Evolutionary conservation across 192 early-diverging fungal genomes (phyloP).

Genomic region (Entophlyctis luteolus): DNA sequence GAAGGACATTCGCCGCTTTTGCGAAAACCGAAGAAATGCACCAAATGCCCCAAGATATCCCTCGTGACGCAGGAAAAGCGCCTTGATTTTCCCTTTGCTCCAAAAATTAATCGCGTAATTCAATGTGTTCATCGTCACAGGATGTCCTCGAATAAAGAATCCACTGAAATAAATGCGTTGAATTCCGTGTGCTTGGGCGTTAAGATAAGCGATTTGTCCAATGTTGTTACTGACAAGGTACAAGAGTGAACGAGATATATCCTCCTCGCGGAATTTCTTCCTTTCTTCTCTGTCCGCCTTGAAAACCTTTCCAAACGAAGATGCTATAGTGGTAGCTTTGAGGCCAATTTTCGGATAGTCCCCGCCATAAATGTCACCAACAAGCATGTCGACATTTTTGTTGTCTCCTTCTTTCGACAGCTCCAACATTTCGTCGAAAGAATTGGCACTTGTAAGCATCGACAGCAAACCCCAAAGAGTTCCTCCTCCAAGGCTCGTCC

Average conservation of each 20-base stretch:
- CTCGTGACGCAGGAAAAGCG: slow-evolving; percentile 94
- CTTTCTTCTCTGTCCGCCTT: slow-evolving; percentile 69
- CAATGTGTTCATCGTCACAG: slow-evolving; percentile 94
- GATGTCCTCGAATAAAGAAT: slow-evolving; percentile 94
- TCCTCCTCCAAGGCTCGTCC: slow-evolving; percentile 77
- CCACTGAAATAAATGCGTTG: slow-evolving; percentile 93
- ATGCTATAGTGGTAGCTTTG: slow-evolving; percentile 89
- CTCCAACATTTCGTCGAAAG: slow-evolving; percentile 80
- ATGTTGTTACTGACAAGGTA: slow-evolving; percentile 99
- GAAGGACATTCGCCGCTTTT: slow-evolving; percentile 53
- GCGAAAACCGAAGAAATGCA: slow-evolving; percentile 60
- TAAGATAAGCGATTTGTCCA: slow-evolving; percentile 97
- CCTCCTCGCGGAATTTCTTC: slow-evolving; percentile 65
- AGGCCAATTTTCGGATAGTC: slow-evolving; percentile 86
- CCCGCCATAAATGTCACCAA: slow-evolving; percentile 88
- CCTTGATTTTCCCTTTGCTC: slow-evolving; percentile 92
- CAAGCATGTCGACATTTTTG: slow-evolving; percentile 70
- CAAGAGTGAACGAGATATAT: slow-evolving; percentile 84
- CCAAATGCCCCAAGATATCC: slow-evolving; percentile 94
- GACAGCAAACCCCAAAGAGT: slow-evolving; percentile 93
- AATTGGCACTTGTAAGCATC: slow-evolving; percentile 79
- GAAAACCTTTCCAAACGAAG: slow-evolving; percentile 94
- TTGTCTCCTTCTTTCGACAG: slow-evolving; percentile 88
- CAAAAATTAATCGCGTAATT: slow-evolving; percentile 96
- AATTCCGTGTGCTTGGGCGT: slow-evolving; percentile 88